Evolutionary conservation across 108 stramenopile genomes (phyloP).

Genomic region (Skeletonema grethae): DNA sequence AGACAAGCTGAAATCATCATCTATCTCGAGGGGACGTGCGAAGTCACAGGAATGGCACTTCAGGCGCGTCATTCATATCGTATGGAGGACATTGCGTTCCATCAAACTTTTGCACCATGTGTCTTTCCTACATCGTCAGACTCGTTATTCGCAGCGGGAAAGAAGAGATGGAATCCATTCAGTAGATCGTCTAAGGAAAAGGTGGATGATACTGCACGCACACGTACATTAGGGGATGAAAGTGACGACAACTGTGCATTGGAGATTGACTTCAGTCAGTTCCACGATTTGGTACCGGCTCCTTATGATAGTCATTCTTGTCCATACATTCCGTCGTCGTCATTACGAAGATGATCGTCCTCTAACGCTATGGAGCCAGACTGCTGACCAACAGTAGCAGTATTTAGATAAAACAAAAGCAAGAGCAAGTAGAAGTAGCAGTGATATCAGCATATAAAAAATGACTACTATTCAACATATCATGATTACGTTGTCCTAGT

Average conservation of each 20-base stretch:
- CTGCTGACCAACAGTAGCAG: too few species aligned
- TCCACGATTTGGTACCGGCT: conserved; percentile 68
- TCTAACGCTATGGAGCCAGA: too few species aligned
- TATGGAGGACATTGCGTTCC: conserved; percentile 81
- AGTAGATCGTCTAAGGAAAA: conserved; percentile 8
- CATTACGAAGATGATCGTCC: not conserved
- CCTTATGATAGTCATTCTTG: conserved; percentile 38
- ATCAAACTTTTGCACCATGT: conserved; percentile 88
- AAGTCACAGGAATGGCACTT: conserved; percentile 81
- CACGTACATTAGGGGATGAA: not conserved
- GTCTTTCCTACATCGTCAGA: conserved; percentile 49
- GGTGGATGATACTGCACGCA: conserved; percentile 5
- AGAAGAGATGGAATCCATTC: conserved; percentile 21
- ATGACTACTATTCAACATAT: too few species aligned
- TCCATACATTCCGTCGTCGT: conserved; percentile 40
- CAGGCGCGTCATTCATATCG: conserved; percentile 95
- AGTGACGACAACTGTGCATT: conserved; percentile 8
- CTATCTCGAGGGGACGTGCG: conserved; percentile 95
- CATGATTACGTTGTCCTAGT: too few species aligned
- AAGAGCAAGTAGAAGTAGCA: too few species aligned
- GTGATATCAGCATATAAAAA: too few species aligned
- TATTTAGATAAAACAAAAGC: too few species aligned
- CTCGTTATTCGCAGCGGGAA: not conserved
- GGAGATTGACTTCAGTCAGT: conserved; percentile 70
- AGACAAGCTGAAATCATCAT: conserved; percentile 92